Conservation (phyloP, 768 basidiomycete genomes). For the Rhizopogon salebrosus region DNA sequence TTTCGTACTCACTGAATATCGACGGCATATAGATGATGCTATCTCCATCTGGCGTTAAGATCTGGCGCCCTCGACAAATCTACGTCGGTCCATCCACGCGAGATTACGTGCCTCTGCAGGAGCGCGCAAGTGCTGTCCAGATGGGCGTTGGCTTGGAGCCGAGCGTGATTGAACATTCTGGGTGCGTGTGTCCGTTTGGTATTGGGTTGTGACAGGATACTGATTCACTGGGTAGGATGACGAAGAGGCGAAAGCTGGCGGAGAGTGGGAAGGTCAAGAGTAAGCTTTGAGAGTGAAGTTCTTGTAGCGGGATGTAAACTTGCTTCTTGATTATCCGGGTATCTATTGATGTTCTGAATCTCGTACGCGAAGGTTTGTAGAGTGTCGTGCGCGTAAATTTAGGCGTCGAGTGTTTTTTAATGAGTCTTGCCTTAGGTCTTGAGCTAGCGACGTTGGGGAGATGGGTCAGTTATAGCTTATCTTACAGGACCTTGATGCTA, state of each 20-base stretch:
- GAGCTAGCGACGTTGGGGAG: too few species aligned
- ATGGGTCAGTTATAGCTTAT: not conserved
- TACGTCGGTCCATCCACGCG: conserved; percentile 75
- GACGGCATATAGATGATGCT: conserved; percentile 72
- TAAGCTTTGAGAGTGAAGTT: conserved; percentile 10
- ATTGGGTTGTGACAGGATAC: not conserved
- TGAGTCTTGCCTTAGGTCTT: not conserved
- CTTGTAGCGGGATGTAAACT: not conserved
- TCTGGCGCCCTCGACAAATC: conserved; percentile 87
- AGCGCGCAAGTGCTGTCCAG: conserved; percentile 47
- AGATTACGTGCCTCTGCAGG: conserved; percentile 63
- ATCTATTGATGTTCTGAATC: not conserved
- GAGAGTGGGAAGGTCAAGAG: conserved; percentile 22
- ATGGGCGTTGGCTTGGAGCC: conserved; percentile 51
- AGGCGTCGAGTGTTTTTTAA: too few species aligned
- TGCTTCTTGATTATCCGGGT: not conserved
- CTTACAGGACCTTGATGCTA: too few species aligned
- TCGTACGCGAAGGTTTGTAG: not conserved
- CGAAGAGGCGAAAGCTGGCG: conserved; percentile 26
- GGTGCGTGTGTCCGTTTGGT: conserved; percentile 45
- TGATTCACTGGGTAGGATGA: conserved; percentile 18
- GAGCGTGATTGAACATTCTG: conserved; percentile 63
- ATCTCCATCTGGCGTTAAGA: conserved; percentile 83
- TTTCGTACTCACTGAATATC: not conserved
- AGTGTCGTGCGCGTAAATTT: too few species aligned